Conservation (phyloP, 2,329 filamentous ascomycete species). For the Uncinocarpus reesii region DNA sequence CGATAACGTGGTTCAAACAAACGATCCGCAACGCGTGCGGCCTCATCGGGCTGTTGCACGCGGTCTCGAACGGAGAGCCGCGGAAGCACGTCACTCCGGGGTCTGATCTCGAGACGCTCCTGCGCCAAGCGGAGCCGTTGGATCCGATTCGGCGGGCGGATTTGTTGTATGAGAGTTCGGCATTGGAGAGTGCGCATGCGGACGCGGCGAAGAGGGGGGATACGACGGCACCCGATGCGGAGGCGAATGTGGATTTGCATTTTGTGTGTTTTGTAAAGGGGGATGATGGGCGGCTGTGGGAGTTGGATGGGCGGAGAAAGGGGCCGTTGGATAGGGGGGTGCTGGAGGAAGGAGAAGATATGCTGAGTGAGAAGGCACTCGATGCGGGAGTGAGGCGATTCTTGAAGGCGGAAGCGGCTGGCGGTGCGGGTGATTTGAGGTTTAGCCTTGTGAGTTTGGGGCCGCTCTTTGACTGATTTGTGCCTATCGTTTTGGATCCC, state of each 20-base stretch:
- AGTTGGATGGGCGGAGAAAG: slow-evolving; percentile 64
- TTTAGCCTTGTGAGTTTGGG: slow-evolving; percentile 55
- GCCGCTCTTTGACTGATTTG: slow-evolving; percentile 43
- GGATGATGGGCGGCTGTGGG: slow-evolving; percentile 61
- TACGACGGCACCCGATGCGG: slow-evolving; percentile 64
- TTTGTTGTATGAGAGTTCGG: slow-evolving; percentile 65
- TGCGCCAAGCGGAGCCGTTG: slow-evolving; percentile 61
- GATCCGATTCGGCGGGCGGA: slow-evolving; percentile 55
- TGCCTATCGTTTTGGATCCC: neutral
- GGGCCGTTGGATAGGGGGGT: slow-evolving; percentile 61
- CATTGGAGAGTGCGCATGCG: slow-evolving; percentile 67
- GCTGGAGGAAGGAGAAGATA: slow-evolving; percentile 54
- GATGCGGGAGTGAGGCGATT: slow-evolving; percentile 56
- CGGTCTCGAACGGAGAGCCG: slow-evolving; percentile 65
- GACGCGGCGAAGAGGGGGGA: slow-evolving; percentile 67
- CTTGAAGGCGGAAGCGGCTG: slow-evolving; percentile 47
- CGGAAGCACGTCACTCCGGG: slow-evolving; percentile 48
- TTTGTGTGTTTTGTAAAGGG: slow-evolving; percentile 90
- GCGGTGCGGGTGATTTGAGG: slow-evolving; percentile 47
- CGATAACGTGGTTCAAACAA: slow-evolving; percentile 88
- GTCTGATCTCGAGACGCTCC: slow-evolving; percentile 44
- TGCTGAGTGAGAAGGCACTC: slow-evolving; percentile 64
- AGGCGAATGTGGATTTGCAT: slow-evolving; percentile 81
- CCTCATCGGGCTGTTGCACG: slow-evolving; percentile 77
- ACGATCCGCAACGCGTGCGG: slow-evolving; percentile 92